A percentile compares a stretch with the other conserved stretches of the same genome.
These are phyloP conservation scores for Bacidia gigantensis DNA, from an alignment of 495 filamentous ascomycete species.

Conservation along the genomic window DNA sequence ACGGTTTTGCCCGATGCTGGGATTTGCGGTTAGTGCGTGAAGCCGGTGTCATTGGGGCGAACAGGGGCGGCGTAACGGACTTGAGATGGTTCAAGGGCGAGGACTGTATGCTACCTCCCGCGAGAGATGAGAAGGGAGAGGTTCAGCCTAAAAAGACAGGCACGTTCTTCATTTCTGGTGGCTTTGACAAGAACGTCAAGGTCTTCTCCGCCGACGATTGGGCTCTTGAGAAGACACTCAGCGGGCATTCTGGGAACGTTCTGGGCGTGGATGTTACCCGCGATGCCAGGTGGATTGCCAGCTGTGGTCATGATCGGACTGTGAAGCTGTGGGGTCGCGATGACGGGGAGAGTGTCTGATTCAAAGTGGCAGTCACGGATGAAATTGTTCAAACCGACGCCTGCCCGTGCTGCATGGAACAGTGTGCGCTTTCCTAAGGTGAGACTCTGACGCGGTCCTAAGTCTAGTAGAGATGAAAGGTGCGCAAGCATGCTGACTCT, in stretches of 20 bases:
- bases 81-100: slow-evolving; percentile 83
- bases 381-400: no score
- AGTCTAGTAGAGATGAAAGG: no score
- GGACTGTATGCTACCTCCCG: slow-evolving; percentile 40
- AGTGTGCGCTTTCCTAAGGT: no score
- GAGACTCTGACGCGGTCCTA: no score
- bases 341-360: slow-evolving; percentile 35
- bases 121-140: slow-evolving; percentile 45
- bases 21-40: slow-evolving; percentile 79
- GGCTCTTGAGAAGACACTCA: slow-evolving; percentile 74
- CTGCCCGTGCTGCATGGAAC: no score
- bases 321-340: slow-evolving; percentile 94
- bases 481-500: no score
- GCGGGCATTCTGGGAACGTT: slow-evolving; percentile 83
- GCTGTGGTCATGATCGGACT: slow-evolving; percentile 83
- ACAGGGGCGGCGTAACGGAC: slow-evolving; percentile 84
- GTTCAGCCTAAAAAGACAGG: slow-evolving; percentile 23
- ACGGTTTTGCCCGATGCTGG: slow-evolving; percentile 97
- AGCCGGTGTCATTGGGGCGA: slow-evolving; percentile 74
- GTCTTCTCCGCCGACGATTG: slow-evolving; percentile 94
- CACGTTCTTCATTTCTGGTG: slow-evolving; percentile 81
- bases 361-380: no score
- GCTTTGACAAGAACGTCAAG: slow-evolving; percentile 93
- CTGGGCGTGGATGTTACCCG: slow-evolving; percentile 73
- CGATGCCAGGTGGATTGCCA: slow-evolving; percentile 84